Conservation (phyloP, 2,329 filamentous ascomycete genomes). For the Pseudogymnoascus sp. region DNA sequence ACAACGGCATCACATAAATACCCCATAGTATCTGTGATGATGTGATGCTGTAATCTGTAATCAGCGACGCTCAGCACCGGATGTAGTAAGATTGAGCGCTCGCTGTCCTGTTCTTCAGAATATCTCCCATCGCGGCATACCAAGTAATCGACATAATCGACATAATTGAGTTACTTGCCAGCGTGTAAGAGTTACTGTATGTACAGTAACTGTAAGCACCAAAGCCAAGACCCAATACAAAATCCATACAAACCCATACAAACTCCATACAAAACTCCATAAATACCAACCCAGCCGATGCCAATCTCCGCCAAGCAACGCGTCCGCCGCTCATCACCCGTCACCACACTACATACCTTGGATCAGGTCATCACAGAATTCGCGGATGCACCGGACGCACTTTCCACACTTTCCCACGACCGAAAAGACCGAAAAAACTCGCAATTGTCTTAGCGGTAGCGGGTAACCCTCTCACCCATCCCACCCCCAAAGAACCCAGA, state of each 20-base stretch:
- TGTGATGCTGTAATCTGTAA: not conserved
- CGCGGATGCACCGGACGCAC: not conserved
- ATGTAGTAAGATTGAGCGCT: not conserved
- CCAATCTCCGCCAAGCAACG: not conserved
- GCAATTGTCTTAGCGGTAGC: not conserved
- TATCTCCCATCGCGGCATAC: not conserved
- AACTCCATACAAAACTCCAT: not conserved
- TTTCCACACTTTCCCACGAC: too few relatives aligned
- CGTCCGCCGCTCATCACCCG: not conserved
- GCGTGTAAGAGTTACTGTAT: not conserved
- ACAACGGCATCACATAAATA: too few relatives aligned
- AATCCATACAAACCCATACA: not conserved
- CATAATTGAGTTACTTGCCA: not conserved
- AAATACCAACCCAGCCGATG: not conserved
- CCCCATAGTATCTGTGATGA: not conserved
- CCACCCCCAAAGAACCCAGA: not conserved
- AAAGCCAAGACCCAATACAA: not conserved
- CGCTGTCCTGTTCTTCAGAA: not conserved
- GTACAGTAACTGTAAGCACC: not conserved
- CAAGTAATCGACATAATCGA: too few relatives aligned
- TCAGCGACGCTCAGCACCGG: not conserved
- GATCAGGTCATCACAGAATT: too few relatives aligned
- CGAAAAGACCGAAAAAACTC: not conserved
- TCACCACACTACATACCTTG: not conserved
- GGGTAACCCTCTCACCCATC: too few relatives aligned